phyloP scores from a whole-genome alignment of 805 yeast genomes.

The Nematodospora valgi region DNA sequence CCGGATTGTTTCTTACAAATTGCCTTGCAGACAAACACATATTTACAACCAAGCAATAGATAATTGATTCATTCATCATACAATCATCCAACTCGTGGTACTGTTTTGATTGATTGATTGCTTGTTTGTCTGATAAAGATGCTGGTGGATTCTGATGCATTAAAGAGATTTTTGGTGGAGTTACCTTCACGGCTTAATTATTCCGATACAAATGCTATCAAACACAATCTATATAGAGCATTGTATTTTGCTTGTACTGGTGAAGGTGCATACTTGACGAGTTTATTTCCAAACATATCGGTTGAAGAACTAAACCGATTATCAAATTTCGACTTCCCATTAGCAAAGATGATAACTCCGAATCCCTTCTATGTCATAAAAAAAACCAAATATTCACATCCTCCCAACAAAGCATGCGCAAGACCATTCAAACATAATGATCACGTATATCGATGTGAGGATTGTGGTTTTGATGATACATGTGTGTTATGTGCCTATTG shows the following conservation, averaged over 20 bases:
- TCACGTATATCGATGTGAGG: conserved; percentile 67
- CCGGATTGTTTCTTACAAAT: no score
- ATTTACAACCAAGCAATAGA: no score
- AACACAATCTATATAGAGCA: conserved; percentile 22
- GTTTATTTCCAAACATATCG: conserved; percentile 31
- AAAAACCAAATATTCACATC: conserved; percentile 30
- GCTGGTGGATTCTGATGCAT: conserved; percentile 18
- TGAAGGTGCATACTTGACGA: conserved; percentile 32
- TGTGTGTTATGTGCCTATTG: conserved; percentile 76
- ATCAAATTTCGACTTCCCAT: conserved; percentile 6
- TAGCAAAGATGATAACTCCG: conserved; percentile 1
- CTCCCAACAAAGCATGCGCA: conserved; percentile 67
- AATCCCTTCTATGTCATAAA: conserved; percentile 14
- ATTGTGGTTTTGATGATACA: conserved; percentile 75
- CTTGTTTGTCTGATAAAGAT: background rate
- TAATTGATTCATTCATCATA: no score
- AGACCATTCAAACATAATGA: conserved; percentile 58
- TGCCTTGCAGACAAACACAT: no score
- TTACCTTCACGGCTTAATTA: conserved; percentile 19
- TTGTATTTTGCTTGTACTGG: conserved; percentile 32
- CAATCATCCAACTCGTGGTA: no score
- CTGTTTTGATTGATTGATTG: no score
- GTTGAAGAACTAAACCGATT: conserved; percentile 15
- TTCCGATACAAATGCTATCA: conserved; percentile 11
- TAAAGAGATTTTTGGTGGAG: conserved; percentile 25